These are phyloP conservation scores for Helicocarpus griseus DNA, from an alignment of 2,329 filamentous ascomycete genomes.

Conservation along the genomic window DNA sequence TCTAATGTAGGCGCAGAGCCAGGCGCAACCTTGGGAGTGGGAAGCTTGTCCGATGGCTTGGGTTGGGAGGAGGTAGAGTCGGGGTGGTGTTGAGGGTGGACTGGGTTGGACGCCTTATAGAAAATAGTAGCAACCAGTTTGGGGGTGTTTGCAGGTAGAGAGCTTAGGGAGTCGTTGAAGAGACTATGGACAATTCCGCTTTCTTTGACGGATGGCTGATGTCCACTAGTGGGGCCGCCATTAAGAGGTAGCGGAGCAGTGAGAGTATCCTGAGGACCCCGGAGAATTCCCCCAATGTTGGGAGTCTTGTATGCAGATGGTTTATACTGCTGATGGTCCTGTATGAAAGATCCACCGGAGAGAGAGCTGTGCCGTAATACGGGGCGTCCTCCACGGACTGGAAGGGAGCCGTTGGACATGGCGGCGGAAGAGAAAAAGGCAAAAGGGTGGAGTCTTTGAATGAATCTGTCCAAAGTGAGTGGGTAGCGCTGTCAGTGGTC, in stretches of 20 bases:
- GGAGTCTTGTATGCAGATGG: conserved; percentile 25
- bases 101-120: conserved; percentile 36
- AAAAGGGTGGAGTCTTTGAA: not conserved
- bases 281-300: conserved; percentile 29
- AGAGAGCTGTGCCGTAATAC: conserved; percentile 33
- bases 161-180: conserved; percentile 32
- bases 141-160: conserved; percentile 30
- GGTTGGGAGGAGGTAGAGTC: conserved; percentile 32
- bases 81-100: conserved; percentile 39
- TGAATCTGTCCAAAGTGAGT: not conserved
- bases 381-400: conserved; percentile 27
- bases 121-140: conserved; percentile 40
- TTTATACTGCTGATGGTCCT: conserved; percentile 41
- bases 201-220: conserved; percentile 26
- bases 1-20: conserved; percentile 43
- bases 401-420: conserved; percentile 22
- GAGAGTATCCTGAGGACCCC: conserved; percentile 18
- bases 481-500: not conserved
- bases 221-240: conserved; percentile 27
- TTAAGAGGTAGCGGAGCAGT: conserved; percentile 21
- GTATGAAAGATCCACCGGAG: conserved; percentile 35
- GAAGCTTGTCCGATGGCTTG: conserved; percentile 28
- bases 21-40: conserved; percentile 30
- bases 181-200: conserved; percentile 39
- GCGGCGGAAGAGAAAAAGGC: not conserved